Conservation (phyloP, 2,329 filamentous ascomycete species). For the Neonectria sp. region DNA sequence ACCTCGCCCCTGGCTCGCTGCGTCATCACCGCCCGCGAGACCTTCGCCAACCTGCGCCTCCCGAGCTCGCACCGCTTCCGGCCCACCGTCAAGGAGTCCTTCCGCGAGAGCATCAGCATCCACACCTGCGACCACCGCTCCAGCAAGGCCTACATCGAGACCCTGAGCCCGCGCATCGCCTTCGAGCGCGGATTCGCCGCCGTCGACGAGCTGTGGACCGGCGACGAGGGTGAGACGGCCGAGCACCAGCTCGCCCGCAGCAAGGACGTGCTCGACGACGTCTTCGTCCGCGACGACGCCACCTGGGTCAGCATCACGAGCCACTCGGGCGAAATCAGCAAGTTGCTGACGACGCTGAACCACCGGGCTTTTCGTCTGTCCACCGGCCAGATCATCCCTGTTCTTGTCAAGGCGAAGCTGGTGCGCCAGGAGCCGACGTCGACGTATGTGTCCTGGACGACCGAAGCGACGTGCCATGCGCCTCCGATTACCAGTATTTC, state of each 20-base stretch:
- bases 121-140: conserved; percentile 79
- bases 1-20: conserved; percentile 75
- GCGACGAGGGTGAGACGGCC: conserved; percentile 57
- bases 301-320: conserved; percentile 73
- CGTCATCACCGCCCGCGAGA: conserved; percentile 73
- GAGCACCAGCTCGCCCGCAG: conserved; percentile 66
- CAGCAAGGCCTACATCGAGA: conserved; percentile 66
- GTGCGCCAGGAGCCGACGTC: conserved; percentile 47
- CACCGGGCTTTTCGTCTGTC: conserved; percentile 73
- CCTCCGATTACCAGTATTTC: conserved; percentile 61
- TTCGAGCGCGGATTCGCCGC: conserved; percentile 76
- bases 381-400: conserved; percentile 79
- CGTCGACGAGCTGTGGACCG: conserved; percentile 62
- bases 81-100: conserved; percentile 74
- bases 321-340: conserved; percentile 71
- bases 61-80: conserved; percentile 66
- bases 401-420: conserved; percentile 73
- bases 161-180: conserved; percentile 65
- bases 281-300: conserved; percentile 67
- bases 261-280: conserved; percentile 67
- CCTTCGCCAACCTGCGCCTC: conserved; percentile 69
- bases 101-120: conserved; percentile 76
- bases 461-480: conserved; percentile 60
- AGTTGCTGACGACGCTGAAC: conserved; percentile 68
- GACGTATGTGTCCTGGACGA: conserved; percentile 53